Evolutionary conservation across 2,329 filamentous ascomycete species (phyloP).

Genomic region (Paracoccidioides lutzii): DNA sequence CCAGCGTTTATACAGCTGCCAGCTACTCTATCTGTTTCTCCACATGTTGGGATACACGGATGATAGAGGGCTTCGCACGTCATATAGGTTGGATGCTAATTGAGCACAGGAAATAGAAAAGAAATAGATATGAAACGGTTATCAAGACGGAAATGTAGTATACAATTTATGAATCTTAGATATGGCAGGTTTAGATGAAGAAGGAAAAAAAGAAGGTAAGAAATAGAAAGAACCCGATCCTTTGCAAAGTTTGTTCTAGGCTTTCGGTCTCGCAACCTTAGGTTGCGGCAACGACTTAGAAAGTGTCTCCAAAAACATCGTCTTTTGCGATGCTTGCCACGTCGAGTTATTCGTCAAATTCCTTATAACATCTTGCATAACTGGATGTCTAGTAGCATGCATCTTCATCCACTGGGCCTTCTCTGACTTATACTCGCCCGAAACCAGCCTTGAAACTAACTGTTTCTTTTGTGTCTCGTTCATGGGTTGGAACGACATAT

Average conservation of each 20-base stretch:
- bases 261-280: slow-evolving; percentile 4
- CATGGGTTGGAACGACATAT: slow-evolving; percentile 18
- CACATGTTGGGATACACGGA: neutral
- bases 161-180: slow-evolving; percentile 1
- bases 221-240: neutral
- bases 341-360: slow-evolving; percentile 31
- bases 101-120: too few relatives aligned
- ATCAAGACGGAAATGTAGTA: neutral
- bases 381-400: slow-evolving; percentile 9
- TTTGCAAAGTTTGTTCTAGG: neutral
- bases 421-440: slow-evolving; percentile 20
- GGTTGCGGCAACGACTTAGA: slow-evolving; percentile 21
- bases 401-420: slow-evolving; percentile 9
- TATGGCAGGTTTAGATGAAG: neutral
- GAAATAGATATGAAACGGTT: neutral
- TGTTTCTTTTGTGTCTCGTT: slow-evolving; percentile 16
- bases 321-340: slow-evolving; percentile 26
- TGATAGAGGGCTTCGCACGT: neutral
- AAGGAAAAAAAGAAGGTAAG: neutral
- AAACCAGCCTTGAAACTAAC: slow-evolving; percentile 21
- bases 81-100: neutral
- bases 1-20: neutral
- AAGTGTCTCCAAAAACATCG: slow-evolving; percentile 27
- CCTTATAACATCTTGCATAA: slow-evolving; percentile 22
- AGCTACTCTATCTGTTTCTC: neutral